These are phyloP conservation scores for Macrophomina pseudophaseolina DNA, from an alignment of 2,329 filamentous ascomycete species.

Conservation along the genomic window DNA sequence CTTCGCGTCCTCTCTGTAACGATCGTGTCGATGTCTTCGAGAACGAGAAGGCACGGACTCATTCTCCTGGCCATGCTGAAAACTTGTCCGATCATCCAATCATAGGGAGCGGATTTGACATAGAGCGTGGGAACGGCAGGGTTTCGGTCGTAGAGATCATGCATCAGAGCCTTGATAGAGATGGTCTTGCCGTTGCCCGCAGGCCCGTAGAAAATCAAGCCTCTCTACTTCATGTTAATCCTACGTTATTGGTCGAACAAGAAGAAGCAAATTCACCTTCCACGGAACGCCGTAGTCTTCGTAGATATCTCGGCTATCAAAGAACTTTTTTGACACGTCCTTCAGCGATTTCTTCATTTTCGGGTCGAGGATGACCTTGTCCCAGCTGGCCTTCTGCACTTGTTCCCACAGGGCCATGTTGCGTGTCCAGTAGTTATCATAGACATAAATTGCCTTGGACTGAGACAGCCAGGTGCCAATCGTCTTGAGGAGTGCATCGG, in stretches of 20 bases:
- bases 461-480: conserved; percentile 46
- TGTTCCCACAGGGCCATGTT: conserved; percentile 64
- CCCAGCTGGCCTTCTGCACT: conserved; percentile 59
- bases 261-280: conserved; percentile 51
- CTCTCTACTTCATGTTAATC: conserved; percentile 53
- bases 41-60: conserved; percentile 72
- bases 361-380: conserved; percentile 69
- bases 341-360: conserved; percentile 69
- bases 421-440: conserved; percentile 63
- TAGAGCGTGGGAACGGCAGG: conserved; percentile 60
- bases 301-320: conserved; percentile 64
- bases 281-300: conserved; percentile 67
- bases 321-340: conserved; percentile 69
- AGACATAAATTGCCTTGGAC: conserved; percentile 51
- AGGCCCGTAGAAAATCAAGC: conserved; percentile 70
- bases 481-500: conserved; percentile 45
- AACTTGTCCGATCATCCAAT: conserved; percentile 40
- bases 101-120: conserved; percentile 56
- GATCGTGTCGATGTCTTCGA: conserved; percentile 74
- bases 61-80: conserved; percentile 62
- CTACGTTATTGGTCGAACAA: conserved; percentile 40
- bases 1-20: conserved; percentile 64
- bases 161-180: conserved; percentile 72
- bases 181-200: conserved; percentile 73
- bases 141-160: conserved; percentile 61